phyloP scores from a whole-genome alignment of 2,329 filamentous ascomycete genomes.

The Botryotinia globosa region DNA sequence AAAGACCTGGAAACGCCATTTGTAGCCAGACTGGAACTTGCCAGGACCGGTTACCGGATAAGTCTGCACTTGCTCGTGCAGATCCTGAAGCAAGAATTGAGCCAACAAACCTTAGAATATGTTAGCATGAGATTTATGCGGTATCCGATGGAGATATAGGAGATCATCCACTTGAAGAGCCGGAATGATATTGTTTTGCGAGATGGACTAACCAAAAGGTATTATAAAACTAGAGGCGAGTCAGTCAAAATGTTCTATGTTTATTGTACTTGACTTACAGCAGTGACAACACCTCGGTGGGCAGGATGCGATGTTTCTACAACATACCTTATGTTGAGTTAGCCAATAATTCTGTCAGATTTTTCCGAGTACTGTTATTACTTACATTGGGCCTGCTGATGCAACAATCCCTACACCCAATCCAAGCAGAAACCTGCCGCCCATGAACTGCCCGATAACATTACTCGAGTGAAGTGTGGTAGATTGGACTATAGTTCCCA shows the following conservation, averaged over 20 bases:
- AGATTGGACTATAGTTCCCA: slow-evolving; percentile 47
- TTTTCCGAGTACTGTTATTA: slow-evolving; percentile 33
- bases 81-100: slow-evolving; percentile 53
- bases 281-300: slow-evolving; percentile 44
- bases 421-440: slow-evolving; percentile 58
- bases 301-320: slow-evolving; percentile 38
- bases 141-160: not conserved
- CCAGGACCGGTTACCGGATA: slow-evolving; percentile 44
- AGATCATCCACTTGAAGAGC: not conserved
- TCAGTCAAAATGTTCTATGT: not conserved
- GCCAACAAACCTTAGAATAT: slow-evolving; percentile 45
- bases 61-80: slow-evolving; percentile 48
- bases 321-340: not conserved
- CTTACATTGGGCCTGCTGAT: slow-evolving; percentile 46
- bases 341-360: not conserved
- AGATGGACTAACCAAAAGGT: slow-evolving; percentile 30
- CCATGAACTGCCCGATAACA: slow-evolving; percentile 45
- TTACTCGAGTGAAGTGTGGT: slow-evolving; percentile 33
- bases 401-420: slow-evolving; percentile 50
- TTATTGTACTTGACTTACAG: slow-evolving; percentile 10
- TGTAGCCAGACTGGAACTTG: slow-evolving; percentile 52
- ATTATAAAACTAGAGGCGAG: slow-evolving; percentile 29
- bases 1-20: slow-evolving; percentile 49
- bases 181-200: not conserved
- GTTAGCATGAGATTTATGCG: not conserved